Conservation (phyloP, 805 yeast species). For the Candida coleopterorum region DNA sequence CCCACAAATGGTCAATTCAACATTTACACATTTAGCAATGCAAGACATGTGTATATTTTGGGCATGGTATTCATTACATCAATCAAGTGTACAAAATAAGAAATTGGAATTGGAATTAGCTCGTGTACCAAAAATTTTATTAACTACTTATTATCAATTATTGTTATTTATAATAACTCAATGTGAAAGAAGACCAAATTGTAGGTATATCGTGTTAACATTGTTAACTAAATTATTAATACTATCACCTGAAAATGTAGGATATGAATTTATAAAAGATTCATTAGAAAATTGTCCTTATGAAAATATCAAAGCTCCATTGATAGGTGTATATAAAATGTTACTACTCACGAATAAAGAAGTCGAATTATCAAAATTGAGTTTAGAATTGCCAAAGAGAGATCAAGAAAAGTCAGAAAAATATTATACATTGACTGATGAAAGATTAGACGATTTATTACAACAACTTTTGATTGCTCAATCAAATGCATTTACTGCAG, state of each 20-base stretch:
- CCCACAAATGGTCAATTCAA: conserved; percentile 30
- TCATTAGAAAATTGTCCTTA: conserved; percentile 64
- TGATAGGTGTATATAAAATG: conserved; percentile 67
- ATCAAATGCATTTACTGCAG: conserved; percentile 27
- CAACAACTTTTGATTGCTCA: conserved; percentile 36
- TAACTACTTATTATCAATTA: conserved; percentile 27
- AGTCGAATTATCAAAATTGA: conserved; percentile 3
- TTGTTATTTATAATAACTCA: conserved; percentile 19
- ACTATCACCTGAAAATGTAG: conserved; percentile 47
- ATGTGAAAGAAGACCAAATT: conserved; percentile 20
- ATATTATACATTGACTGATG: conserved; percentile 40
- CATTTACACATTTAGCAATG: conserved; percentile 17
- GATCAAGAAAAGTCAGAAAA: conserved; percentile 16
- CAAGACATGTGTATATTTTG: conserved; percentile 31
- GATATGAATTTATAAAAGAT: conserved; percentile 60
- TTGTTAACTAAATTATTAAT: conserved; percentile 62
- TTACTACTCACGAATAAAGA: conserved; percentile 40
- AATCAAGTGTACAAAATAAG: conserved; percentile 10
- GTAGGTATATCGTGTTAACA: conserved; percentile 47
- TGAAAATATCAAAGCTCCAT: conserved; percentile 52
- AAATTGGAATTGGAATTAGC: conserved; percentile 25
- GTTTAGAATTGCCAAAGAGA: conserved; percentile 31
- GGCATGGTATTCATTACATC: conserved; percentile 34
- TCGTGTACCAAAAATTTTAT: conserved; percentile 23
- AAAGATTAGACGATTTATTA: conserved; percentile 39